A percentile compares a stretch with the other conserved stretches of the same genome.
These are phyloP conservation scores for Globisporangium uncinulatum DNA, from an alignment of 352 stramenopile species.

Conservation along the genomic window DNA sequence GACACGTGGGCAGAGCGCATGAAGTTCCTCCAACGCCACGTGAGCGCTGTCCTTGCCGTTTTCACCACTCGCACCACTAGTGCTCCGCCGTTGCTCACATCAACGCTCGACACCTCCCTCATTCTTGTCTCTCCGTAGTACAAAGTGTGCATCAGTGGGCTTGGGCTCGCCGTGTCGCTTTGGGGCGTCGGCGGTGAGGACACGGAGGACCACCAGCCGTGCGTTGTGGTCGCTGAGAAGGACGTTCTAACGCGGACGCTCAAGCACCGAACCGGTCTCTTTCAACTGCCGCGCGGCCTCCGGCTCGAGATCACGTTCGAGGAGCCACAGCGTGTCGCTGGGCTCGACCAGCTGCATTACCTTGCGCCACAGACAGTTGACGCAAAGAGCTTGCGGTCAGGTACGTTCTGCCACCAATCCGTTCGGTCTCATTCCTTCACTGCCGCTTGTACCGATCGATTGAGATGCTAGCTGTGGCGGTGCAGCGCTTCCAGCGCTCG, in stretches of 20 bases:
- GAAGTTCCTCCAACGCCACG: constrained; percentile 53
- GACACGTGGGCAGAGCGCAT: constrained; percentile 63
- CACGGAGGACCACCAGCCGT: constrained; percentile 52
- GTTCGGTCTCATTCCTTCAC: not conserved
- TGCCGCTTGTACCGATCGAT: too few relatives aligned
- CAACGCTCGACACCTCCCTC: not conserved
- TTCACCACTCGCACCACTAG: too few relatives aligned
- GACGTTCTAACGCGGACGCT: constrained; percentile 48
- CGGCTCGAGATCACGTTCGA: constrained; percentile 46
- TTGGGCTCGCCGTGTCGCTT: constrained; percentile 41
- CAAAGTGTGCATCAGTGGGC: constrained; percentile 47
- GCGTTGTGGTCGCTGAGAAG: constrained; percentile 51
- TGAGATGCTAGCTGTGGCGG: not conserved
- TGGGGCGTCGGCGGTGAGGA: constrained; percentile 52
- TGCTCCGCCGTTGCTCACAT: not conserved
- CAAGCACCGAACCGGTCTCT: constrained; percentile 23
- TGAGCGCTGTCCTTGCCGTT: constrained; percentile 16
- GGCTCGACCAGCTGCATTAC: constrained; percentile 61
- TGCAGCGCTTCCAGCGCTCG: constrained; percentile 1
- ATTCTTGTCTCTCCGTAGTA: constrained; percentile 25
- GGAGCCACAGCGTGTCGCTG: constrained; percentile 38
- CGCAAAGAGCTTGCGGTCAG: constrained; percentile 27
- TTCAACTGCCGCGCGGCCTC: constrained; percentile 31
- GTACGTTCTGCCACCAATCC: not conserved
- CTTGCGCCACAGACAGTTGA: constrained; percentile 33